phyloP scores from a whole-genome alignment of 768 basidiomycete species.

The Rhodotorula sphaerocarpa region DNA sequence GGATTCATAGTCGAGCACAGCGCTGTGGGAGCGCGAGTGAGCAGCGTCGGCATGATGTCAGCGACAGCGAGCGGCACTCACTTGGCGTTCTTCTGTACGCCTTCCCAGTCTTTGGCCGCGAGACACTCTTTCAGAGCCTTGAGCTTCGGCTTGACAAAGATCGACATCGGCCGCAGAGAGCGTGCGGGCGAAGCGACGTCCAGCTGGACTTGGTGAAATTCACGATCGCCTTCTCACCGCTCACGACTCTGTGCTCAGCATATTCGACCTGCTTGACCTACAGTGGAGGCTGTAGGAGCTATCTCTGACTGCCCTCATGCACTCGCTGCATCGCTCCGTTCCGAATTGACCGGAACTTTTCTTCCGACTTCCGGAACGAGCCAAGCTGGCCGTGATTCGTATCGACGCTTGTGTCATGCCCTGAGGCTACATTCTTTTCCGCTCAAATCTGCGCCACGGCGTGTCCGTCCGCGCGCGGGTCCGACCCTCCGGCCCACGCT shows the following conservation, averaged over 20 bases:
- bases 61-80: slow-evolving; percentile 46
- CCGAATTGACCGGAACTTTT: too few relatives aligned
- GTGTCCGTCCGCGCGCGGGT: slow-evolving; percentile 46
- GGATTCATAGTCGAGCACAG: slow-evolving; percentile 51
- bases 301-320: too few relatives aligned
- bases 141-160: slow-evolving; percentile 56
- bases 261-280: too few relatives aligned
- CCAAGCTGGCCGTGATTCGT: too few relatives aligned
- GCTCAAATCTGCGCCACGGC: slow-evolving; percentile 24
- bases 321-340: too few relatives aligned
- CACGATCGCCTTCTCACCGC: neutral
- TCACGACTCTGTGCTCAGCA: too few relatives aligned
- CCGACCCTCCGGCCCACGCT: slow-evolving; percentile 95
- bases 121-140: slow-evolving; percentile 71
- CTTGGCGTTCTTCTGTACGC: slow-evolving; percentile 59
- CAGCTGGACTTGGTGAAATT: neutral
- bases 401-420: too few relatives aligned
- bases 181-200: neutral
- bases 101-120: slow-evolving; percentile 62
- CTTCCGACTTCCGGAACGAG: too few relatives aligned
- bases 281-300: too few relatives aligned
- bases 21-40: slow-evolving; percentile 10
- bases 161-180: slow-evolving; percentile 7
- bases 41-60: slow-evolving; percentile 49
- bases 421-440: too few relatives aligned